A percentile compares a stretch with the other conserved stretches of the same genome.
These are phyloP conservation scores for Aurantiochytrium sp. DNA, from an alignment of 108 stramenopile species.

Conservation along the genomic window DNA sequence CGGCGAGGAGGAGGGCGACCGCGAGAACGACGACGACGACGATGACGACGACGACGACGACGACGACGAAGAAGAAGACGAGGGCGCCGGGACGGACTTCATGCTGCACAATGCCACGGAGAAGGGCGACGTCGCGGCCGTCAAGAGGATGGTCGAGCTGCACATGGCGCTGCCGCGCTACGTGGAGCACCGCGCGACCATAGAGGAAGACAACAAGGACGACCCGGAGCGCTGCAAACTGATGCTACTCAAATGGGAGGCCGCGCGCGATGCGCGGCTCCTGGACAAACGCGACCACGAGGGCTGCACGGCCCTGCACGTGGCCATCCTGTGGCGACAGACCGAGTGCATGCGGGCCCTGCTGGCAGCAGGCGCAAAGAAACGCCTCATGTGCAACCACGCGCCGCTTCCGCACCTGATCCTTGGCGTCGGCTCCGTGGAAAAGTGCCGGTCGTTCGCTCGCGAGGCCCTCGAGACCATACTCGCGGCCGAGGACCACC, in stretches of 20 bases:
- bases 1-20: background rate
- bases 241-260: background rate
- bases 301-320: slow-evolving; percentile 12
- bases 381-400: background rate
- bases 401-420: background rate
- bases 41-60: background rate
- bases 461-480: background rate
- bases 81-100: background rate
- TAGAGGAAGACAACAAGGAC: background rate
- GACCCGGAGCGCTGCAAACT: background rate
- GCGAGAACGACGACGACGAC: background rate
- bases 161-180: background rate
- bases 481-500: background rate
- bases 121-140: background rate
- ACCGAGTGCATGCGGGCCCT: background rate
- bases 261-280: background rate
- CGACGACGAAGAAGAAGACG: background rate
- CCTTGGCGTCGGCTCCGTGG: background rate
- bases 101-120: slow-evolving; percentile 1
- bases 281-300: background rate
- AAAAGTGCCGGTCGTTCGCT: background rate
- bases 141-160: background rate
- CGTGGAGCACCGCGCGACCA: background rate
- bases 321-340: background rate
- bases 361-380: background rate